Conservation (phyloP, 768 basidiomycete species). For the Brasilioporus rufonigricans region DNA sequence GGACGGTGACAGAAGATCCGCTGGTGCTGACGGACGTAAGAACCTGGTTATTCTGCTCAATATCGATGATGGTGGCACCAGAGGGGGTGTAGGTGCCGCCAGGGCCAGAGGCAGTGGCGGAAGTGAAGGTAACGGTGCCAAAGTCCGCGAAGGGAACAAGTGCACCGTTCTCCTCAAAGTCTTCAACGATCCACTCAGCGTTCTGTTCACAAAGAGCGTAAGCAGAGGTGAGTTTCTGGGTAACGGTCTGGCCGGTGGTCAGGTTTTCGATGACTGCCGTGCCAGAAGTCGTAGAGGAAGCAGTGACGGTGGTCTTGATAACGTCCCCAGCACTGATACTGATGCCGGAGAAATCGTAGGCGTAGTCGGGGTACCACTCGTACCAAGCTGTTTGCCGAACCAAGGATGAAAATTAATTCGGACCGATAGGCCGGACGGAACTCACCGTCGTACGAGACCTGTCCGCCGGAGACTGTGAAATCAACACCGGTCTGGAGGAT, state of each 20-base stretch:
- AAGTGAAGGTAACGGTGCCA: conserved; percentile 20
- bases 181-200: conserved; percentile 26
- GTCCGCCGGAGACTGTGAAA: background rate
- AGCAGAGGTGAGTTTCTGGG: conserved; percentile 11
- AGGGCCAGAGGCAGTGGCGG: no score
- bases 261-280: conserved; percentile 17
- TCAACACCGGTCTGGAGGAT: conserved; percentile 23
- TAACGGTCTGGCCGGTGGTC: conserved; percentile 10
- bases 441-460: conserved; percentile 14
- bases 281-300: conserved; percentile 20
- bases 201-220: conserved; percentile 16
- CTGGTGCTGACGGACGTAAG: conserved; percentile 13
- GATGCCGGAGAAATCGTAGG: conserved; percentile 15
- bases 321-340: conserved; percentile 13
- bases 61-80: conserved; percentile 10
- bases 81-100: conserved; percentile 6
- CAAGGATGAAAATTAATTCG: background rate
- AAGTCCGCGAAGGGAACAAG: conserved; percentile 19
- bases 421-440: background rate
- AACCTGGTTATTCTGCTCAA: conserved; percentile 5
- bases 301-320: conserved; percentile 16
- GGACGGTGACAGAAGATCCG: background rate
- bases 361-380: conserved; percentile 20
- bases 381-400: conserved; percentile 19
- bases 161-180: conserved; percentile 3